Evolutionary conservation across 2,329 filamentous ascomycete species (phyloP).

Genomic region (Diplodia corticola): DNA sequence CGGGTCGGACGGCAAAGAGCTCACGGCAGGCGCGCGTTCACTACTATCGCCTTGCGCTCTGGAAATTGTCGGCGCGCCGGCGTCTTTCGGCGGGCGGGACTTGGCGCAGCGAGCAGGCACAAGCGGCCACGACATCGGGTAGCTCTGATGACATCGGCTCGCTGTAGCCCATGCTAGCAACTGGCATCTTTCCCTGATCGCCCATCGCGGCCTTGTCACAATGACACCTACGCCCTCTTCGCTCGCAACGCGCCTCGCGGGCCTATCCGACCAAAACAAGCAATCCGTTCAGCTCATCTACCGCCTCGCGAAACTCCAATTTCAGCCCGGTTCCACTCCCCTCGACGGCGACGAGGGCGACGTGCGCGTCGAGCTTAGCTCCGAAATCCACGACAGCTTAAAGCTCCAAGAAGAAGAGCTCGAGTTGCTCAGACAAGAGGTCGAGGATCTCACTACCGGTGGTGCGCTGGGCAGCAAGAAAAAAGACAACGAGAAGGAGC

Average conservation of each 20-base stretch:
- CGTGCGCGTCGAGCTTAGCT: constrained; percentile 69
- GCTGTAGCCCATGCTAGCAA: neutral
- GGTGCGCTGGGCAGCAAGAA: constrained; percentile 35
- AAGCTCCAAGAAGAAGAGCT: constrained; percentile 81
- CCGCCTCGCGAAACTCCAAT: constrained; percentile 60
- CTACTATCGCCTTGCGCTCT: neutral
- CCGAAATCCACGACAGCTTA: constrained; percentile 76
- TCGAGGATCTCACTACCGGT: constrained; percentile 63
- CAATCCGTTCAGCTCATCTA: constrained; percentile 57
- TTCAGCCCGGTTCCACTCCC: constrained; percentile 62
- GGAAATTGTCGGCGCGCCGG: constrained; percentile 18
- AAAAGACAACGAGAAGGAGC: constrained; percentile 57
- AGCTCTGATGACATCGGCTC: constrained; percentile 20
- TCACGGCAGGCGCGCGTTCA: neutral
- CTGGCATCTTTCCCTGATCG: constrained; percentile 13
- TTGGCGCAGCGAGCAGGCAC: neutral
- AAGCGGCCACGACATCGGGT: constrained; percentile 7
- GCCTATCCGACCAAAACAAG: constrained; percentile 56
- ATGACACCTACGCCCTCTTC: constrained; percentile 36
- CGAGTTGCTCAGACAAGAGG: constrained; percentile 76
- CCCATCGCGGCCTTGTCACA: constrained; percentile 28
- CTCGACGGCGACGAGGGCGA: constrained; percentile 63
- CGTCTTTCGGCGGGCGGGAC: constrained; percentile 8
- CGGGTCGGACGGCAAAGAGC: neutral
- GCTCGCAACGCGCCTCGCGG: constrained; percentile 51